Conservation (phyloP, 768 basidiomycete genomes). For the Tulasnella sp. region DNA sequence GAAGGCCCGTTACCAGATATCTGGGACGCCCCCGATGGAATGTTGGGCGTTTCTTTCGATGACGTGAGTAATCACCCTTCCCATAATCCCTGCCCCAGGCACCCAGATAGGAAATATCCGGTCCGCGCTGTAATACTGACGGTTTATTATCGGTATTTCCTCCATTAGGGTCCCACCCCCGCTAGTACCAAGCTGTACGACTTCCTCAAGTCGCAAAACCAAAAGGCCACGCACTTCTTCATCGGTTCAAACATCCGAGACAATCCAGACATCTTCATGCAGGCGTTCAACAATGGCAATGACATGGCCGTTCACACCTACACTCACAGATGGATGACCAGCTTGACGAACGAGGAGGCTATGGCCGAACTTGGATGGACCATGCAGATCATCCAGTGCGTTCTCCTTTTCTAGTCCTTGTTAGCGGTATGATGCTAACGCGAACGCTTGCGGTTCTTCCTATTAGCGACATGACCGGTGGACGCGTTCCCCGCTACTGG, state of each 20-base stretch:
- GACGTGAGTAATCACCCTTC: neutral
- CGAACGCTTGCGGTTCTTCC: neutral
- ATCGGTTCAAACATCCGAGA: conserved; percentile 73
- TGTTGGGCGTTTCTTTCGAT: conserved; percentile 40
- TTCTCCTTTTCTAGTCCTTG: neutral
- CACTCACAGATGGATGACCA: conserved; percentile 77
- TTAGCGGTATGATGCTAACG: neutral
- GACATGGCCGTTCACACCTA: conserved; percentile 41
- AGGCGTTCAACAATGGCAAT: conserved; percentile 43
- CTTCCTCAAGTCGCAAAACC: conserved; percentile 62
- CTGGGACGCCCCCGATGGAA: conserved; percentile 71
- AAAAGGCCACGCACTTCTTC: conserved; percentile 81
- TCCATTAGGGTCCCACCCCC: conserved; percentile 58
- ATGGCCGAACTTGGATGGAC: conserved; percentile 80
- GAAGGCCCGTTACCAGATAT: conserved; percentile 46
- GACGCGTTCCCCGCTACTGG: conserved; percentile 73
- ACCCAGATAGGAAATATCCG: neutral
- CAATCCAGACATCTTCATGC: conserved; percentile 53
- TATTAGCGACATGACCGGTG: conserved; percentile 61
- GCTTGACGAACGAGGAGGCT: conserved; percentile 44
- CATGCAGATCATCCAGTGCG: conserved; percentile 55
- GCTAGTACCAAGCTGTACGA: conserved; percentile 48
- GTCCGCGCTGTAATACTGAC: neutral
- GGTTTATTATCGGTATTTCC: neutral
- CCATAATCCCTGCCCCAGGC: neutral